Base-by-base conservation (phyloP, 345 rosid genomes). In the Toxicodendron radicans region DNA sequence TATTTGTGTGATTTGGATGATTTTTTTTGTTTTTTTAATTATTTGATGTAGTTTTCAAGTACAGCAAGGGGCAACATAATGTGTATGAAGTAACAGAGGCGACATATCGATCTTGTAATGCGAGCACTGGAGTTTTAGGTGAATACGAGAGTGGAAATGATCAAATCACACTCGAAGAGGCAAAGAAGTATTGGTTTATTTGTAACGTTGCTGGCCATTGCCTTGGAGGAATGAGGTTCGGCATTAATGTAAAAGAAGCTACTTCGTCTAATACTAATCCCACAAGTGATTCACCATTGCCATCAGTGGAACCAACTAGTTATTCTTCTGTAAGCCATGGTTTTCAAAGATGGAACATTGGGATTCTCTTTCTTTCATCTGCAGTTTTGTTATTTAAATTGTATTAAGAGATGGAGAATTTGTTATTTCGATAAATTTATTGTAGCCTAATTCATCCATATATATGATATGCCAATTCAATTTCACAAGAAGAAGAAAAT, bases 181-280 rank as follows among this genome's bases (percentile, higher is more conserved):
- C 80, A 17, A 88, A 66, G 71, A 85, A 80, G 67, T 79, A 86
- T 64, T 83, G 87, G 86, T 89, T 89, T 78, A 41, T 89, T 27
- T 89, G 92, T 81, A 76, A 51, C 48, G 23, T 79, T 12, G 75
- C 0, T 20, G 92, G 92, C 0, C 92, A 88, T 73, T 88, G 92
- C 79, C 78, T 83, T 65, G 89, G 86, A 18, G 89, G 89, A 18
- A 88, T 86, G 92, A 86, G 90, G 77, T 80, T 88, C 38, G 16
- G 33, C 35, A 46, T 88, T 58, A 64, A 80, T 20, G 86, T 79
- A 11, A 66, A 64, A 68, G 38, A n/a, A 10, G 30, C 70, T 48
- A 5, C 43, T 38, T 38, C 43, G 8, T 49, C 18, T 23, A 46
- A 52, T 16, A 7, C 66, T 3, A 54, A 51, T 58, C 62, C 79